phyloP scores from a whole-genome alignment of 2,329 filamentous ascomycete genomes.

The Plectosphaerella plurivora region DNA sequence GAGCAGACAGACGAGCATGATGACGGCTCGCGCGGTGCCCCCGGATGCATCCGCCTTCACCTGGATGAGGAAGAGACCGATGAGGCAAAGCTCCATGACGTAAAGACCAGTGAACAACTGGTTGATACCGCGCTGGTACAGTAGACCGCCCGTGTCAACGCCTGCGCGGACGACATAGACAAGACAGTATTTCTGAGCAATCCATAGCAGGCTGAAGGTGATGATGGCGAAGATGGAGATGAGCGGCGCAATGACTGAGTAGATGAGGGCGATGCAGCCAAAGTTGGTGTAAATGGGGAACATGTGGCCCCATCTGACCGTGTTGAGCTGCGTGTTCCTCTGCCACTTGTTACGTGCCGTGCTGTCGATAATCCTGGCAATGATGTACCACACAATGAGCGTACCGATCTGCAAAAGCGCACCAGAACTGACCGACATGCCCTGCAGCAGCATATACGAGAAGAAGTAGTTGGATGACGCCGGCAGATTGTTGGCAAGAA shows the following conservation, averaged over 20 bases:
- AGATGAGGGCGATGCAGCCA: slow-evolving; percentile 86
- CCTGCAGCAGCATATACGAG: slow-evolving; percentile 95
- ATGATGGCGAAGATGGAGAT: slow-evolving; percentile 92
- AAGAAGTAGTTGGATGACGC: slow-evolving; percentile 95
- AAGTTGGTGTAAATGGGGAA: slow-evolving; percentile 98
- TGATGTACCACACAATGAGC: slow-evolving; percentile 74
- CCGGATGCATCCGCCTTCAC: slow-evolving; percentile 55
- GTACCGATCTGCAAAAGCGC: slow-evolving; percentile 80
- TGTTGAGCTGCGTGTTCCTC: slow-evolving; percentile 72
- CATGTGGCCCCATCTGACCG: slow-evolving; percentile 85
- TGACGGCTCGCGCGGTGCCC: slow-evolving; percentile 54
- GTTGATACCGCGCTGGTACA: slow-evolving; percentile 91
- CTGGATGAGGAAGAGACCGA: slow-evolving; percentile 79
- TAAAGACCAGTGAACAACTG: slow-evolving; percentile 94
- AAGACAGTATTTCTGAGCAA: slow-evolving; percentile 95
- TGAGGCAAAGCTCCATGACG: slow-evolving; percentile 85
- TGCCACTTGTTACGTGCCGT: slow-evolving; percentile 80
- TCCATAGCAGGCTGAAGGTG: slow-evolving; percentile 87
- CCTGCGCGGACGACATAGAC: slow-evolving; percentile 89
- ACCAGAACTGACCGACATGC: slow-evolving; percentile 83
- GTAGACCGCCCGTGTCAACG: slow-evolving; percentile 84
- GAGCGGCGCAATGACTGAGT: slow-evolving; percentile 81
- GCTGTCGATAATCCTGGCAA: slow-evolving; percentile 76
- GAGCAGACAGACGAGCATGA: slow-evolving; percentile 73
- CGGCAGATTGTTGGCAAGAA: slow-evolving; percentile 76